phyloP scores from a whole-genome alignment of 2,329 filamentous ascomycete genomes.

The Paraconiothyrium sp. region DNA sequence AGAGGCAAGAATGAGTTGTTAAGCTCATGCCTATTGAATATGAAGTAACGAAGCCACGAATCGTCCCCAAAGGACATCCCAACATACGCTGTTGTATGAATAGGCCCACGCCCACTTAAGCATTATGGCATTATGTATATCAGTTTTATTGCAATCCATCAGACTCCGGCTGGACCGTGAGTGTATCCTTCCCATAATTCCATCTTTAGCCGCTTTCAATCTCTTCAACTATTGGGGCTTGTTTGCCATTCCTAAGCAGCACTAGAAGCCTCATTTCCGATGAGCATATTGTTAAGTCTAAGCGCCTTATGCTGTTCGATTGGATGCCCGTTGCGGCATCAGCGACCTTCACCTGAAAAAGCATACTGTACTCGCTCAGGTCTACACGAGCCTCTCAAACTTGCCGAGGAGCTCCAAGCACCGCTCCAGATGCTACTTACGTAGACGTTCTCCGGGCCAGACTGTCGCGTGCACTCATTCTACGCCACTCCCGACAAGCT shows the following conservation, averaged over 20 bases:
- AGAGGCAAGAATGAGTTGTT: not conserved
- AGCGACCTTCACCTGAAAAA: not conserved
- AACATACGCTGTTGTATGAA: not conserved
- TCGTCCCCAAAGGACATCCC: conserved; percentile 10
- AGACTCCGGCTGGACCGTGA: not conserved
- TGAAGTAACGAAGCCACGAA: conserved; percentile 21
- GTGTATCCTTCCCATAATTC: not conserved
- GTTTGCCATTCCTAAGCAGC: not conserved
- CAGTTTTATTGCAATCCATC: not conserved
- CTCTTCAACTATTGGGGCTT: not conserved
- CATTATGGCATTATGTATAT: not conserved
- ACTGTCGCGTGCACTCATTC: not conserved
- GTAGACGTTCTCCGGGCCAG: not conserved
- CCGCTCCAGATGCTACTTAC: not conserved
- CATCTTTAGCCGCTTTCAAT: not conserved
- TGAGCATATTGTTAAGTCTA: not conserved
- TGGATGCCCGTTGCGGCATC: not conserved
- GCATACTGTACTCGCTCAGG: no score
- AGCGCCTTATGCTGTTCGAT: not conserved
- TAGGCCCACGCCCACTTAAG: not conserved
- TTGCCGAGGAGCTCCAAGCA: not conserved
- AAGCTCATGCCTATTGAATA: not conserved
- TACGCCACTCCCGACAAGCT: not conserved
- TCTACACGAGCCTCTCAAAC: not conserved
- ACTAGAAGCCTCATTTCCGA: not conserved